A percentile compares a stretch with the other conserved stretches of the same genome.
These are phyloP conservation scores for Pinus taeda DNA, from an alignment of 75 land plant genomes.

Conservation along the genomic window DNA sequence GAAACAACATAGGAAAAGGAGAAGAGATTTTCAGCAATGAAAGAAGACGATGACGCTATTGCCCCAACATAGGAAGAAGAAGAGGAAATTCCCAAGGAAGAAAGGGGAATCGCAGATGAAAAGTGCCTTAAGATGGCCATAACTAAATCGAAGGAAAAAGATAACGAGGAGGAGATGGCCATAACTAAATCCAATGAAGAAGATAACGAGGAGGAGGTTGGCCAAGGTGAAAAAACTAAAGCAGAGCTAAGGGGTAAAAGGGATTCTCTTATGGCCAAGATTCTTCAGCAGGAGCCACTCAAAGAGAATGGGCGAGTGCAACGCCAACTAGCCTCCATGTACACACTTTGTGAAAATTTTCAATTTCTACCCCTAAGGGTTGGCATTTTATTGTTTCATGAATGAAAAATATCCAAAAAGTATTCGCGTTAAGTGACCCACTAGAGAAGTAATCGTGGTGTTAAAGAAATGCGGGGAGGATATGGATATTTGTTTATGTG, in stretches of 20 bases:
- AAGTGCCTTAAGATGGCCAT: conserved; percentile 44
- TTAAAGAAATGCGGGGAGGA: too few species aligned
- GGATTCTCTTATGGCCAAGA: conserved; percentile 62
- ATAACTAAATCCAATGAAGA: conserved; percentile 29
- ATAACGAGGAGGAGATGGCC: conserved; percentile 29
- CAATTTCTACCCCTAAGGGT: too few species aligned
- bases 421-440: too few species aligned
- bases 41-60: conserved; percentile 7
- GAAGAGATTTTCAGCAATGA: conserved; percentile 32
- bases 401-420: too few species aligned
- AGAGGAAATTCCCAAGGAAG: conserved; percentile 28
- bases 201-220: conserved; percentile 27
- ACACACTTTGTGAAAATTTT: not conserved
- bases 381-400: too few species aligned
- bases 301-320: conserved; percentile 69
- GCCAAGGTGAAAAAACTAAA: conserved; percentile 19
- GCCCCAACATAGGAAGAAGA: conserved; percentile 10
- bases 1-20: conserved; percentile 2
- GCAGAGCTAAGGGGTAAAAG: conserved; percentile 36
- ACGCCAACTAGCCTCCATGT: conserved; percentile 69
- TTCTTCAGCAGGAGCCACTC: conserved; percentile 71
- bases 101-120: conserved; percentile 68
- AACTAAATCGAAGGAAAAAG: conserved; percentile 29
- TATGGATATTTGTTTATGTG: too few species aligned
- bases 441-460: too few species aligned